Base-by-base conservation (phyloP, 805 yeast genomes). In the Saccharomyces mikatae region DNA sequence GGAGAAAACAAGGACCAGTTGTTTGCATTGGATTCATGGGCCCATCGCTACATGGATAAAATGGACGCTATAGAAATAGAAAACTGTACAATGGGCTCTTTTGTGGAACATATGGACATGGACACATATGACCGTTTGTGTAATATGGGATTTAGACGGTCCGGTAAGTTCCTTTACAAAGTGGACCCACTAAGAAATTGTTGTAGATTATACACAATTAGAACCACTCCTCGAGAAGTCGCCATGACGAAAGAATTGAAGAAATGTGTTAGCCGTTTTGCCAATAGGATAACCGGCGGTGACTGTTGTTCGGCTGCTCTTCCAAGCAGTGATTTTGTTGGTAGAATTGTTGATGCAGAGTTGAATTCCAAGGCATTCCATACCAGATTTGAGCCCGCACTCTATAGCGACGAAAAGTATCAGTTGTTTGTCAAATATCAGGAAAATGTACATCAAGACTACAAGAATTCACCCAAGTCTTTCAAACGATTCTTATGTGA, bases 191-290 rank as follows among this genome's bases (percentile, higher is more conserved):
- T 86, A 30, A 69, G 90, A 44, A 81, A 81, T 46, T 90, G 97
- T 65, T 90, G 97, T 62, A 76, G 91, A 22, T 77, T 83, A 67
- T 88, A 81, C 66, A 85, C 96, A 0, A 87, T 90, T 17, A 68
- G 97, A 52, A 83, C 95, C 0, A 74, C 74, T 24, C 68, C 79
- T 17, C 64, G 63, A 0, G 62, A 67, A 27, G 75, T 83, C 60
- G 73, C 74, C 41, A 67, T 84, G 5, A 71, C 75, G 26, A 89
- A 88, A 64, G 91, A 87, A 50, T 84, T 83, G 54, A 76, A 89
- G 41, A 81, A 83, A 55, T 76, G 77, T 2, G 65, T 89, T 4
- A 87, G 86, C 61, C 74, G 85, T 58, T 86, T 88, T 61, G 76
- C 57, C 49, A 67, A 66, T 41, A 51, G 52, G 31, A 56, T 62